Base-by-base conservation (phyloP, 805 yeast genomes). In the Myxozyma mucilagina region DNA sequence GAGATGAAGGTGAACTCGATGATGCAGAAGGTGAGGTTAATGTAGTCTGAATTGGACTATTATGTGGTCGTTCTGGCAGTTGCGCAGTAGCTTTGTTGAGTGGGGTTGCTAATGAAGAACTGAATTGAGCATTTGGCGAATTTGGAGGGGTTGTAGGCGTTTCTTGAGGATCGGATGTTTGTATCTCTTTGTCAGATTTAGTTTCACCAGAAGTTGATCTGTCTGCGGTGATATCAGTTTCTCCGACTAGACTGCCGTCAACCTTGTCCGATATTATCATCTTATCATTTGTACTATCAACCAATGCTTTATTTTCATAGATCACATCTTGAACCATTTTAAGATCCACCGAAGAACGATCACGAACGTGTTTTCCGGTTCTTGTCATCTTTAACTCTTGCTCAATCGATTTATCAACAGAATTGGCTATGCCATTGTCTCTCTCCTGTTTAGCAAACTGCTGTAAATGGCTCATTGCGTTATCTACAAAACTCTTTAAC, bases 281-380 rank as follows among this genome's bases (percentile, higher is more conserved):
- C 10, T 5, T 3, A 2, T 9, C 24, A 18, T 6, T 18, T 24
- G 13, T 31, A 24, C 4, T 34, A 14, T 53, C 43, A 14, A 42
- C 14, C 14, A 5, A 32, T 7, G 29, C 8, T 13, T 5, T 16
- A 31, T 31, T 14, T 18, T 56, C 59, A 31, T 31, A 44, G 16
- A 56, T 56, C 10, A 43, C 45, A 29, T 56, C 55, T 38, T 18
- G 31, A 16, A 45, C 55, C 18, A 49, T 49, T 1, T 36, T 42
- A 39, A 56, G 29, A 32, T 56, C 59, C 5, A 56, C 59, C 16
- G 59, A 56, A 36, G 53, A 56, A 13, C 53, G 38, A 20, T 42
- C 59, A n/a, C 59, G 53, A 18, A 43, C 42, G 35, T 47, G 59
- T 2, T 39, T 43, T 16, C 38, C 32, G 16, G 56, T 41, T 18